Base-by-base conservation (phyloP, 805 yeast species). In the Wickerhamomyces strasburgensis region DNA sequence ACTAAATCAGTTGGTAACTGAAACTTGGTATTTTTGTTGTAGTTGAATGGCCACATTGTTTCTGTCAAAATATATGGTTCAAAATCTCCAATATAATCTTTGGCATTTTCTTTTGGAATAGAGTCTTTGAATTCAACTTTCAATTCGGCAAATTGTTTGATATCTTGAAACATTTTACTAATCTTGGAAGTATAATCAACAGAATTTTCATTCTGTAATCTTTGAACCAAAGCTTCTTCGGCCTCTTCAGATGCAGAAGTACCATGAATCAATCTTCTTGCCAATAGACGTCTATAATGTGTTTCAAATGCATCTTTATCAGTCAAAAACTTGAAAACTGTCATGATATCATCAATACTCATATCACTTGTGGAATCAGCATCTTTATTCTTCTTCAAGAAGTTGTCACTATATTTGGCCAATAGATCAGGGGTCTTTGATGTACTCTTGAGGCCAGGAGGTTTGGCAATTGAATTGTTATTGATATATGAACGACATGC, bases 261-360 rank as follows among this genome's bases (percentile, higher is more conserved):
- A 49, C 88, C 84, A 55, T 84, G 82, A 52, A 93, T 89, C 49
- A 93, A 73, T 57, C 99, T 76, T 57, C 83, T 84, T 9, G 98
- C 90, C 50, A 93, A 72, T 55, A 83, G 68, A 45, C 97, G 77
- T 60, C 97, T 79, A 62, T 93, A 93, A 65, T 85, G 84, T 43
- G 81, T 83, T 64, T 93, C 98, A 62, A 93, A 94, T 29, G 93
- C 85, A 65, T 94, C 98, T 60, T 88, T 89, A 58, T 93, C 98
- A 30, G 85, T 88, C 40, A 94, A 72, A 57, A 84, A 90, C 54
- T 80, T 81, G 69, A 93, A 86, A 19, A 93, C 70, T 13, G 80
- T 75, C 84, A 90, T 85, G 51, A 93, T 74, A 53, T 89, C 93
- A 49, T 84, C 89, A 32, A 84, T 77, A 36, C 78, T 77, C 80